These are phyloP conservation scores for Alternaria atra DNA, from an alignment of 2,329 filamentous ascomycete genomes.

Conservation along the genomic window DNA sequence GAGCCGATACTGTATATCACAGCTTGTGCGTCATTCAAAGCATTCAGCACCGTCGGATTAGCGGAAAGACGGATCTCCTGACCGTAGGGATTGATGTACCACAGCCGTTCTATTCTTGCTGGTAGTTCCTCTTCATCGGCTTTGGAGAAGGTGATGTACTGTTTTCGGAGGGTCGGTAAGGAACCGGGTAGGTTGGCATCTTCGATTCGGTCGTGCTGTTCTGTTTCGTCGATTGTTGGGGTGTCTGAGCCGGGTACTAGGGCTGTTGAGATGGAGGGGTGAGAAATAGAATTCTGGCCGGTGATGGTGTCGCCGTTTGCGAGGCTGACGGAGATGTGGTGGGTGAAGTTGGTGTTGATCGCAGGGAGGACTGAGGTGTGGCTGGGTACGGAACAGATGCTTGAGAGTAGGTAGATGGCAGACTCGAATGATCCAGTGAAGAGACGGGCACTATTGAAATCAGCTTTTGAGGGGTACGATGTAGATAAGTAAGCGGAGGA, in stretches of 20 bases:
- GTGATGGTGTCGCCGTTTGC: slow-evolving; percentile 80
- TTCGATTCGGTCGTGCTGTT: slow-evolving; percentile 72
- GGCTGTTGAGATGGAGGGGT: slow-evolving; percentile 42
- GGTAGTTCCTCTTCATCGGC: slow-evolving; percentile 75
- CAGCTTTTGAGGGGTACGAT: slow-evolving; percentile 3
- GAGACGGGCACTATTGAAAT: slow-evolving; percentile 72
- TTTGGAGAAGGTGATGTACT: slow-evolving; percentile 86
- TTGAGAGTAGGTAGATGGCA: slow-evolving; percentile 87
- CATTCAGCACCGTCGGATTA: slow-evolving; percentile 79
- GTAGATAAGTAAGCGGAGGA: neutral
- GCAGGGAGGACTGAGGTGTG: slow-evolving; percentile 83
- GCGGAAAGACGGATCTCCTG: slow-evolving; percentile 88
- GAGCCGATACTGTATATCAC: slow-evolving; percentile 95
- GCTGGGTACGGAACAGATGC: slow-evolving; percentile 83
- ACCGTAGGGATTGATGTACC: slow-evolving; percentile 99
- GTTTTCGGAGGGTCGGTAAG: slow-evolving; percentile 78
- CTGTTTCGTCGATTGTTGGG: slow-evolving; percentile 52
- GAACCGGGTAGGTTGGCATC: slow-evolving; percentile 85
- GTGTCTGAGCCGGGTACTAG: slow-evolving; percentile 28
- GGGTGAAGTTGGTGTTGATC: slow-evolving; percentile 93
- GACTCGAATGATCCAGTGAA: slow-evolving; percentile 94
- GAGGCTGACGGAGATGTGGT: slow-evolving; percentile 89
- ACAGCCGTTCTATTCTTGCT: slow-evolving; percentile 79
- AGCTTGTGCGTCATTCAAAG: slow-evolving; percentile 70
- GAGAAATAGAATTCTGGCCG: slow-evolving; percentile 75